phyloP scores from a whole-genome alignment of 352 stramenopile species.

The Phytopythium boreale region DNA sequence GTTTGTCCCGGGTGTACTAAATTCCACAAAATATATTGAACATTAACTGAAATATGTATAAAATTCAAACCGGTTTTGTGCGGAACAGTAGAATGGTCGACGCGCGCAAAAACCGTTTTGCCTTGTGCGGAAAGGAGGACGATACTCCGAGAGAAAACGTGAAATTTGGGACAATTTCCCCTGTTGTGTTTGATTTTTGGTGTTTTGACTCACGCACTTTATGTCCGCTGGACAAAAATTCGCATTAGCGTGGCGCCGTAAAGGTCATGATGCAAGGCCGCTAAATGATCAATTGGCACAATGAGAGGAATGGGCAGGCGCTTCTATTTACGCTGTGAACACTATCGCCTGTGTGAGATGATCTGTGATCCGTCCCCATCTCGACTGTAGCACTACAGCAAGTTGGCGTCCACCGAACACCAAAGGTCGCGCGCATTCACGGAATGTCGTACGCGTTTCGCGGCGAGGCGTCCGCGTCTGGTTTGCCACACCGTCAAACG shows the following conservation, averaged over 20 bases:
- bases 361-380: too few species aligned
- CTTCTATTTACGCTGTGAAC: not conserved
- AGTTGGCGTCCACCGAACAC: not conserved
- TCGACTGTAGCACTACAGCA: not conserved
- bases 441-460: not conserved
- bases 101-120: constrained; percentile 8
- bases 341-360: too few species aligned
- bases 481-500: not conserved
- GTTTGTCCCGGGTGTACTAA: not conserved
- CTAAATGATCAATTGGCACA: not conserved
- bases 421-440: not conserved
- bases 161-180: not conserved
- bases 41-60: constrained; percentile 4
- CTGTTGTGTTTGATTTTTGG: not conserved
- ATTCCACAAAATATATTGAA: constrained; percentile 1
- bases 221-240: too few species aligned
- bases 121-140: not conserved
- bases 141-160: not conserved
- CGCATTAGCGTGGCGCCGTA: too few species aligned
- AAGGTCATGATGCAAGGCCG: not conserved
- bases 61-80: constrained; percentile 11
- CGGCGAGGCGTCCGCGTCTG: not conserved
- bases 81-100: not conserved
- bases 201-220: not conserved
- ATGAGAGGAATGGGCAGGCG: not conserved